Percentiles rank a stretch among this genome's conserved stretches.
Evolutionary conservation across 1,284 basidiomycete species (phyloP).

Genomic region (Stygiomarasmius scandens): DNA sequence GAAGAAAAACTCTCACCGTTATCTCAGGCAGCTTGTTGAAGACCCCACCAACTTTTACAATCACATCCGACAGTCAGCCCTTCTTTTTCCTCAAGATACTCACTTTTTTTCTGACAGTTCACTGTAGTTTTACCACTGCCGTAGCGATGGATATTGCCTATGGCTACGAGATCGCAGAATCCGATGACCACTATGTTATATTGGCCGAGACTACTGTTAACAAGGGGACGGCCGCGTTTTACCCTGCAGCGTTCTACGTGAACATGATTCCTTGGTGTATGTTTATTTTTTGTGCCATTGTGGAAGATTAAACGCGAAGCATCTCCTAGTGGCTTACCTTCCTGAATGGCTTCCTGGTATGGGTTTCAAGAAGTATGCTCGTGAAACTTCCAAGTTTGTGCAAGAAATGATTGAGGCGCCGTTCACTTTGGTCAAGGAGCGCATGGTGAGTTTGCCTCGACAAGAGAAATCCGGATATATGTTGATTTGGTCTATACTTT

Average conservation of each 20-base stretch:
- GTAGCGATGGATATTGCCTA: background rate
- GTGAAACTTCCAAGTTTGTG: background rate
- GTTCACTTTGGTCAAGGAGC: constrained; percentile 10
- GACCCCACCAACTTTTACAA: constrained; percentile 1
- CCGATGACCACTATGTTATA: background rate
- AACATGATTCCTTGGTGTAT: background rate
- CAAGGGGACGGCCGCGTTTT: background rate
- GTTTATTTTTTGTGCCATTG: background rate
- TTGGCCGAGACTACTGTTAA: background rate
- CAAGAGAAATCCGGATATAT: too few relatives aligned
- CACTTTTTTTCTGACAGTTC: background rate
- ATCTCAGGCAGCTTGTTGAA: background rate
- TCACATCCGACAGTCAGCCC: background rate
- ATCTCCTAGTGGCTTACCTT: background rate
- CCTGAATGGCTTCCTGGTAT: constrained; percentile 5
- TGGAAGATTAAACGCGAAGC: background rate
- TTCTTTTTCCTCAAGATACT: background rate
- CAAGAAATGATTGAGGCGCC: constrained; percentile 7
- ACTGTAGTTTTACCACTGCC: background rate
- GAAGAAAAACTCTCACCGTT: background rate
- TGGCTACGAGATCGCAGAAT: background rate
- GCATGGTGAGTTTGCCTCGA: constrained; percentile 10
- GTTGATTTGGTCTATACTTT: too few relatives aligned
- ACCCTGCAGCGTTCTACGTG: background rate
- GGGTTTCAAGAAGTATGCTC: constrained; percentile 5